Evolutionary conservation across 257 asterid genomes (phyloP).

Genomic region (Rhazya stricta): DNA sequence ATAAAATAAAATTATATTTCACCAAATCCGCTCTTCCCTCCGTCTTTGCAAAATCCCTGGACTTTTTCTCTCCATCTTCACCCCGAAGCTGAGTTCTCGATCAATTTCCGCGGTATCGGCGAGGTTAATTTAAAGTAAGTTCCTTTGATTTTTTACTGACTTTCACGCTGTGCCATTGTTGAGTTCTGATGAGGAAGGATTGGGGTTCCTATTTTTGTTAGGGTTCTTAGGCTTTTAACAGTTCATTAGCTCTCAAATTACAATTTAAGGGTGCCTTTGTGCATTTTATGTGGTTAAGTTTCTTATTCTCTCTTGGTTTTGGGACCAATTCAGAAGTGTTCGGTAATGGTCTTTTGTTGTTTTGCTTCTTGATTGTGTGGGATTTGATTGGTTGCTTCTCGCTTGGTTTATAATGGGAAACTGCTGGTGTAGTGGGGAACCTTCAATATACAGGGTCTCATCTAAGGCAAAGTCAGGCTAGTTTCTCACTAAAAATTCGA

Average conservation of each 20-base stretch:
- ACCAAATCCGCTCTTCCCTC: too few species aligned
- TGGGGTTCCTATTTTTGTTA: too few species aligned
- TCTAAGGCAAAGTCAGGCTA: conserved; percentile 68
- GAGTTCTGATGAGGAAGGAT: too few species aligned
- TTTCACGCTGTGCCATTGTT: too few species aligned
- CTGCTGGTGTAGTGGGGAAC: conserved; percentile 52
- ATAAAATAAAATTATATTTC: too few species aligned
- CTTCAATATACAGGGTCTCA: conserved; percentile 48
- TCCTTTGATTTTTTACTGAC: too few species aligned
- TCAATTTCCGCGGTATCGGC: too few species aligned
- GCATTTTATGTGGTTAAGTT: neutral
- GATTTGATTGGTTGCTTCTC: conserved; percentile 17
- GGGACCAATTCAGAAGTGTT: conserved; percentile 4
- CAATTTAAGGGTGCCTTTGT: conserved; percentile 1
- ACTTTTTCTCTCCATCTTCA: too few species aligned
- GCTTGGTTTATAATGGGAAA: conserved; percentile 54
- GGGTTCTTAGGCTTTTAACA: too few species aligned
- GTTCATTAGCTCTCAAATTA: conserved; percentile 8
- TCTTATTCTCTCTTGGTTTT: conserved; percentile 6
- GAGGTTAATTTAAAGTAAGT: too few species aligned
- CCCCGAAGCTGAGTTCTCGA: too few species aligned
- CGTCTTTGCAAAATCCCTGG: too few species aligned
- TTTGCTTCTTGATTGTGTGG: conserved; percentile 26
- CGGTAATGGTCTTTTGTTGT: conserved; percentile 16
- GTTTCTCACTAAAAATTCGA: conserved; percentile 10